phyloP scores from a whole-genome alignment of 1,284 basidiomycete species.

The Apiotrichum laibachii region DNA sequence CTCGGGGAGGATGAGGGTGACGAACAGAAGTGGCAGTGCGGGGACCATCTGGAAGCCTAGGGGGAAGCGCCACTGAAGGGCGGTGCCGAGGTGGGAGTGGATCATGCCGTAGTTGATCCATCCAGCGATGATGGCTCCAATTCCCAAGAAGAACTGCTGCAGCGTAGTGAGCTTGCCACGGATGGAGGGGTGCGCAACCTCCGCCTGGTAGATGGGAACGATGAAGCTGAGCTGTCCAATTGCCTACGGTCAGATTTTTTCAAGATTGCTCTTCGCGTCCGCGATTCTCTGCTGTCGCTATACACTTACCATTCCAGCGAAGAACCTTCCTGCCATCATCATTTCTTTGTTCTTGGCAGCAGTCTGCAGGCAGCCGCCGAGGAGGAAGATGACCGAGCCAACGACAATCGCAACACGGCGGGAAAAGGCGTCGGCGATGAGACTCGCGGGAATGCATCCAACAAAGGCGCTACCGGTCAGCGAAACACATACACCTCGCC shows the following conservation, averaged over 20 bases:
- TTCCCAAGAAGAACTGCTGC: constrained; percentile 60
- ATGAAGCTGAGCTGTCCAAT: constrained; percentile 60
- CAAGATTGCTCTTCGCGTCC: no score
- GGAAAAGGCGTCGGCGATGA: constrained; percentile 46
- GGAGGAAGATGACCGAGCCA: constrained; percentile 52
- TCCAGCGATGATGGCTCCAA: constrained; percentile 48
- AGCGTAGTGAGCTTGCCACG: constrained; percentile 62
- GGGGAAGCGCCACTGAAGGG: constrained; percentile 14
- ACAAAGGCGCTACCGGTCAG: constrained; percentile 28
- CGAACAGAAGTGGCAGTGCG: constrained; percentile 60
- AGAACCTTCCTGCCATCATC: constrained; percentile 64
- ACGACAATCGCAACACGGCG: constrained; percentile 49
- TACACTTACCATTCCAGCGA: constrained; percentile 50
- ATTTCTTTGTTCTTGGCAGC: constrained; percentile 57
- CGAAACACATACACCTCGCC: not conserved
- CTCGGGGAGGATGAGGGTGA: constrained; percentile 58
- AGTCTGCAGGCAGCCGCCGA: constrained; percentile 56
- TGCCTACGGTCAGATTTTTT: no score
- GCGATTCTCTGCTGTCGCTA: no score
- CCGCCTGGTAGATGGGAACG: constrained; percentile 55
- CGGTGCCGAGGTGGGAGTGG: not conserved
- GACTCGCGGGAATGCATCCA: constrained; percentile 46
- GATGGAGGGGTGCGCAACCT: constrained; percentile 63
- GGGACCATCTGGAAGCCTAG: constrained; percentile 34
- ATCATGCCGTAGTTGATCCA: constrained; percentile 17